Base-by-base conservation (phyloP, 2,329 filamentous ascomycete species). In the Aaosphaeria pasadenensis region DNA sequence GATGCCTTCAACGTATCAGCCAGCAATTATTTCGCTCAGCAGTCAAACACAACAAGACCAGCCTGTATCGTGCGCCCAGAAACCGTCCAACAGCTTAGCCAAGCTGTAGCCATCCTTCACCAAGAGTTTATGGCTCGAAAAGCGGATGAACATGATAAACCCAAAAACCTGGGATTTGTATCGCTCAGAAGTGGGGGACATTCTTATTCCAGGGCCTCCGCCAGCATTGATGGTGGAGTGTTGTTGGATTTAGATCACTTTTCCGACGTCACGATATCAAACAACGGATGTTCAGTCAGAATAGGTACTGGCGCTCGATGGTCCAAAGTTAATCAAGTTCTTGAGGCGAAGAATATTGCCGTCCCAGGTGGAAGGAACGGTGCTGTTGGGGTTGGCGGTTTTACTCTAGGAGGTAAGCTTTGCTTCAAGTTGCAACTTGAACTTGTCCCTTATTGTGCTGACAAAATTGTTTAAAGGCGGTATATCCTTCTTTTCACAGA, bases 341-440 rank as follows among this genome's bases (percentile, higher is more conserved):
- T 64, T 5, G 57, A 61, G 28, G 43, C 47, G 40, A 36, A 55
- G 6, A 47, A 52, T 7, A 44, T 63, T 24, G 51, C 55, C 1
- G 55, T 60, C 4, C 47, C 46, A 11, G 63, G 63, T n/a, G 59
- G 59, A 2, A 50, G 60, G 4, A 61, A 58, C 6, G 58, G 53
- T 17, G 56, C 54, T 7, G 62, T 67, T 28, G 63, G 64, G 29
- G 61, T 66, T 11, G 57, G 56, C 11, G 62, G 64, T 2, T 46
- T 74, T 39, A 70, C 55, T 7, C 46, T 66, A 4, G 60, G 74
- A 50, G 24, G 41, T 43, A 28, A 40, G 39, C 11, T 40, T 40
- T 40, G 24, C 24, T 40, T 40, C 17, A 40, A 36, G 33, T 9
- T 36, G 33, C 33, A n/a, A 36, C 33, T 36, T 36, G 33, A 36